Evolutionary conservation across 352 stramenopile species (phyloP).

Genomic region (Globisporangium rhizosaccharum): DNA sequence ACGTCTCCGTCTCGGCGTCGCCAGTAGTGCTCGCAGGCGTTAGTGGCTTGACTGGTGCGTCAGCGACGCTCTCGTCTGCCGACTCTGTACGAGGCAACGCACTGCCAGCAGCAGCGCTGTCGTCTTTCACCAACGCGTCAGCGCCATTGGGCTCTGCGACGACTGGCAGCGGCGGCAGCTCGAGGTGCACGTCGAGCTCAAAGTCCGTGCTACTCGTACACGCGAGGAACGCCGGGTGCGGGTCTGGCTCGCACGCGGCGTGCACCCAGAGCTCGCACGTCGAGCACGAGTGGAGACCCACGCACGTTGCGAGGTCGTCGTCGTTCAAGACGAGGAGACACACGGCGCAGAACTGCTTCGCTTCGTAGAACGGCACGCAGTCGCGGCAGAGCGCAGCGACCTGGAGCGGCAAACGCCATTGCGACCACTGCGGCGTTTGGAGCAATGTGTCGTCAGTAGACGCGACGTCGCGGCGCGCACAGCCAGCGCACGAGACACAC

Average conservation of each 20-base stretch:
- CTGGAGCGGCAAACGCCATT: constrained; percentile 63
- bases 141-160: too few species aligned
- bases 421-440: constrained; percentile 36
- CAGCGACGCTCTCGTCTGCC: background rate
- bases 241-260: constrained; percentile 69
- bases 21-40: background rate
- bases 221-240: constrained; percentile 48
- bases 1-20: constrained; percentile 3
- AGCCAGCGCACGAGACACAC: constrained; percentile 64
- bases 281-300: constrained; percentile 61
- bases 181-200: constrained; percentile 40
- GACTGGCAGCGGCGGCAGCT: constrained; percentile 16
- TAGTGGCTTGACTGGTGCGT: background rate
- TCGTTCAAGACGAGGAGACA: constrained; percentile 53
- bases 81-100: background rate
- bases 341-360: constrained; percentile 69
- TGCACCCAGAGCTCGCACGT: constrained; percentile 82
- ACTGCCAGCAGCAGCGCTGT: too few species aligned
- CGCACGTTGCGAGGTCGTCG: constrained; percentile 31
- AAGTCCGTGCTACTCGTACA: constrained; percentile 30
- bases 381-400: constrained; percentile 53
- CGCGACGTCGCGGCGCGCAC: constrained; percentile 14
- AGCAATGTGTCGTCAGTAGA: background rate
- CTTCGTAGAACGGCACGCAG: constrained; percentile 60
- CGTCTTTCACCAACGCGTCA: background rate